A percentile compares a stretch with the other conserved stretches of the same genome.
Conservation (phyloP, 2,329 filamentous ascomycete species). For the Aureobasidium sp. region DNA sequence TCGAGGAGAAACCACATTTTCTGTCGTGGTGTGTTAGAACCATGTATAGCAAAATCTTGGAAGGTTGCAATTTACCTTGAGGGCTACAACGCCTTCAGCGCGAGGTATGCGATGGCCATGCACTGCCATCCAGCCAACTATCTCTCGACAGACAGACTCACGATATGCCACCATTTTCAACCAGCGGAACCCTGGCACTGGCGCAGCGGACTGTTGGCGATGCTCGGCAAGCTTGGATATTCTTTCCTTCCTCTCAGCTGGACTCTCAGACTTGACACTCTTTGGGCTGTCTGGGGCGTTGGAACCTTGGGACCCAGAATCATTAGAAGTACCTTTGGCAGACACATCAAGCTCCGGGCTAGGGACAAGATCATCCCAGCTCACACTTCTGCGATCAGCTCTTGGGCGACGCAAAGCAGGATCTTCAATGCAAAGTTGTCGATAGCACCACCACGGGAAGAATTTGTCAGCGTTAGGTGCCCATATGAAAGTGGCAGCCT, state of each 20-base stretch:
- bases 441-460: constrained; percentile 56
- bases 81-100: constrained; percentile 18
- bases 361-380: neutral
- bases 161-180: constrained; percentile 57
- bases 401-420: constrained; percentile 31
- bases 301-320: neutral
- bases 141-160: constrained; percentile 49
- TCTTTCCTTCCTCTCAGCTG: neutral
- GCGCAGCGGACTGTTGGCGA: neutral
- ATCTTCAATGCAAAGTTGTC: constrained; percentile 49
- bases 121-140: constrained; percentile 52
- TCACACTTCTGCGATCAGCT: constrained; percentile 1
- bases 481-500: constrained; percentile 44
- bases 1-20: constrained; percentile 72
- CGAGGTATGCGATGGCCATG: constrained; percentile 49
- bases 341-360: neutral
- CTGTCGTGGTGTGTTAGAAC: constrained; percentile 23
- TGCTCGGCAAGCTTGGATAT: neutral
- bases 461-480: constrained; percentile 48
- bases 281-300: neutral
- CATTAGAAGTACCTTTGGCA: neutral
- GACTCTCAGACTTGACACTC: neutral
- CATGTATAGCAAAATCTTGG: constrained; percentile 15
- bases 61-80: constrained; percentile 13
- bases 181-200: constrained; percentile 59